A percentile compares a stretch with the other conserved stretches of the same genome.
Conservation (phyloP, 345 rosid genomes). For the Gossypium mustelinum region DNA sequence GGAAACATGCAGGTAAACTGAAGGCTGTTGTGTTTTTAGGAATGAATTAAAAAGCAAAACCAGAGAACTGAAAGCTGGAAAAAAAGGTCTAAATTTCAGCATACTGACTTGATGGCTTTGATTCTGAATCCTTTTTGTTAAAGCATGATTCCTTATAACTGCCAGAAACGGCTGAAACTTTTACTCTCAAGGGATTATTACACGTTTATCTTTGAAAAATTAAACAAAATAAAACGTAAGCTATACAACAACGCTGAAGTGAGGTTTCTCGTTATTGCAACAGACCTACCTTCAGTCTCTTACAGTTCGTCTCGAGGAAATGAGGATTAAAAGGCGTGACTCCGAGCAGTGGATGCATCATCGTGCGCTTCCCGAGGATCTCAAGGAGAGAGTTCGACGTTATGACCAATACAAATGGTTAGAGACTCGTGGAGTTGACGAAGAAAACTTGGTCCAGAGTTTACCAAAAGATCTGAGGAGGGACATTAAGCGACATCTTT, state of each 20-base stretch:
- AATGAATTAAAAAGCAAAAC: no score
- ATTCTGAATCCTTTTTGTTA: background rate
- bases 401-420: slow-evolving; percentile 78
- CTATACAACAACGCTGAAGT: background rate
- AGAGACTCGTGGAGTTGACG: slow-evolving; percentile 75
- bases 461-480: slow-evolving; percentile 84
- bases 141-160: background rate
- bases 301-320: slow-evolving; percentile 77
- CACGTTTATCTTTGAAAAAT: background rate
- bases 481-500: slow-evolving; percentile 85
- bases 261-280: slow-evolving; percentile 21
- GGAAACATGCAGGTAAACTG: slow-evolving; percentile 70
- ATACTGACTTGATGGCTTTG: background rate
- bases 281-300: slow-evolving; percentile 86
- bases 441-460: slow-evolving; percentile 64
- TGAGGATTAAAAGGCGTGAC: slow-evolving; percentile 91
- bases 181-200: background rate
- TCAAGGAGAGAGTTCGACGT: slow-evolving; percentile 60
- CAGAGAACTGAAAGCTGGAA: no score
- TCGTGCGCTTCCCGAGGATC: slow-evolving; percentile 71
- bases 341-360: slow-evolving; percentile 97
- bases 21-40: background rate
- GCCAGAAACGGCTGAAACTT: background rate
- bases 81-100: no score
- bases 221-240: background rate